Evolutionary conservation across 768 basidiomycete genomes (phyloP).

Genomic region (Podaxis sp.): DNA sequence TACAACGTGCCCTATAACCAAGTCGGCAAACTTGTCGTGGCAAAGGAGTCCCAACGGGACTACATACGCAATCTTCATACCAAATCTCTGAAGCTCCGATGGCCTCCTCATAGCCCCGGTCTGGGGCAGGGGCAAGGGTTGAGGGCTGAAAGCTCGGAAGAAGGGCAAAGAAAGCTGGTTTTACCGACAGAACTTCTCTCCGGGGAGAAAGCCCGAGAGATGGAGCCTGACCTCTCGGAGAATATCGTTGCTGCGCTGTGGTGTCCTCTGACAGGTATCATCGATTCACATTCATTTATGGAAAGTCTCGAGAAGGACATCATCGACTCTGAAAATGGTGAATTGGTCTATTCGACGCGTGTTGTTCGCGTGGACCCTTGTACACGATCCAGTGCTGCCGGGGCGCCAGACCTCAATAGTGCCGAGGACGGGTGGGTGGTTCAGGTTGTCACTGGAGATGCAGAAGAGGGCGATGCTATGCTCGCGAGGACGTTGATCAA

Average conservation of each 20-base stretch:
- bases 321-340: slow-evolving; percentile 61
- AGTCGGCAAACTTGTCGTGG: slow-evolving; percentile 90
- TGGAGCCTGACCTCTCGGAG: slow-evolving; percentile 82
- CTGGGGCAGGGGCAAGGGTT: slow-evolving; percentile 10
- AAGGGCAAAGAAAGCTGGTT: slow-evolving; percentile 28
- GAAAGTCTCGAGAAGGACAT: slow-evolving; percentile 82
- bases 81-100: slow-evolving; percentile 55
- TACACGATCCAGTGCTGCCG: slow-evolving; percentile 23
- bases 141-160: neutral
- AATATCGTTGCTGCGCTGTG: slow-evolving; percentile 74
- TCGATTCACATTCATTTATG: slow-evolving; percentile 87
- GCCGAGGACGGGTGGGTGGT: slow-evolving; percentile 80
- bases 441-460: slow-evolving; percentile 64
- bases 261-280: slow-evolving; percentile 86
- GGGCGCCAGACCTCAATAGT: slow-evolving; percentile 27
- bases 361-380: slow-evolving; percentile 85
- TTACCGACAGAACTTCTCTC: slow-evolving; percentile 69
- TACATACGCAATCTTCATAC: slow-evolving; percentile 72
- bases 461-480: slow-evolving; percentile 53
- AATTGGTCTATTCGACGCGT: slow-evolving; percentile 74
- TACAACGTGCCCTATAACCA: slow-evolving; percentile 67
- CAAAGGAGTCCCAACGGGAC: slow-evolving; percentile 57
- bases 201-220: slow-evolving; percentile 61
- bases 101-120: slow-evolving; percentile 44
- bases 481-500: slow-evolving; percentile 80